Percentiles rank a stretch among this genome's conserved stretches.
Evolutionary conservation across 345 rosid species (phyloP).

Genomic region (Heritiera fomes): DNA sequence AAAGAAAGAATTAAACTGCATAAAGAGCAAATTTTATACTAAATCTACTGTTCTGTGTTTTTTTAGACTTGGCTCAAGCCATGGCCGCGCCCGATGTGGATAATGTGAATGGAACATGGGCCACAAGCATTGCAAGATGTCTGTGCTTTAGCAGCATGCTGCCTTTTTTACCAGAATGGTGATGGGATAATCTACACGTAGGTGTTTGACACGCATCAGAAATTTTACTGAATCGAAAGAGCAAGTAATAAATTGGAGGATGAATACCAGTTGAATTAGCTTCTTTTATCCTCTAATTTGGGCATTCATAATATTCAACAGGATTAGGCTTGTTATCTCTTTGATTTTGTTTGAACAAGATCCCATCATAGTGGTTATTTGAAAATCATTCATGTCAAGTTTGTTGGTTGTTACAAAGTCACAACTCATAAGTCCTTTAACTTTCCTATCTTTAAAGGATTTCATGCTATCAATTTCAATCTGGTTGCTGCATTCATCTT

Average conservation of each 20-base stretch:
- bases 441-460: constrained; percentile 33
- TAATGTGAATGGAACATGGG: constrained; percentile 57
- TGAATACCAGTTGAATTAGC: not conserved
- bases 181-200: constrained; percentile 66
- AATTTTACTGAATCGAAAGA: not conserved
- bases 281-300: not conserved
- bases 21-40: not conserved
- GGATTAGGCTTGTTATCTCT: not conserved
- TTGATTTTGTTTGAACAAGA: not conserved
- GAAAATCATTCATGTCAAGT: not conserved
- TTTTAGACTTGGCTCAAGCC: constrained; percentile 55
- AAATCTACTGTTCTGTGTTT: not conserved
- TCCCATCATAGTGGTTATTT: not conserved
- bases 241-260: not conserved
- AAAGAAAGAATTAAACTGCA: not conserved
- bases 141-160: constrained; percentile 67
- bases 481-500: constrained; percentile 42
- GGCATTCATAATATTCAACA: not conserved
- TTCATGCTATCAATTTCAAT: constrained; percentile 58
- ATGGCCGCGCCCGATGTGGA: constrained; percentile 60
- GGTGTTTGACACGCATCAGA: constrained; percentile 31
- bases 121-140: constrained; percentile 49
- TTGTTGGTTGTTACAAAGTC: not conserved
- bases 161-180: constrained; percentile 61
- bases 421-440: not conserved